Conservation (phyloP, 2,329 filamentous ascomycete species). For the Penicillium sp. region DNA sequence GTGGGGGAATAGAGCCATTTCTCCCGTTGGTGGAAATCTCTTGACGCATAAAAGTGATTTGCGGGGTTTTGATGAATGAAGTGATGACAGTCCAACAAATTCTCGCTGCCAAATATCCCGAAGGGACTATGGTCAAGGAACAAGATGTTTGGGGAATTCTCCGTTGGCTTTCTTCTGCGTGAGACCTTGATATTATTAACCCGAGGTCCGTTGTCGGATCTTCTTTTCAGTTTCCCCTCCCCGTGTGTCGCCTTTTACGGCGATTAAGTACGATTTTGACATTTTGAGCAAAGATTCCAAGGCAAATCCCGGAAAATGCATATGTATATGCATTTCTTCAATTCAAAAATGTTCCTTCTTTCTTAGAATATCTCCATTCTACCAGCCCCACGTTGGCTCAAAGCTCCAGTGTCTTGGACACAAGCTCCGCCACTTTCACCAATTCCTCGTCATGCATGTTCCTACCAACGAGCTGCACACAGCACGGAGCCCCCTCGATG, state of each 20-base stretch:
- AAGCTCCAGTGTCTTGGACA: background rate
- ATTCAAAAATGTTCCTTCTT: background rate
- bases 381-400: background rate
- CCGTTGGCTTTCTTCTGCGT: background rate
- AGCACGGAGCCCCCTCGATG: slow-evolving; percentile 1
- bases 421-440: background rate
- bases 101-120: background rate
- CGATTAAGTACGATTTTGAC: too few species aligned
- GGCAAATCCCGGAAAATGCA: background rate
- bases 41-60: background rate
- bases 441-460: slow-evolving; percentile 4
- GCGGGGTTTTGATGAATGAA: background rate
- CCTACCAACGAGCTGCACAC: background rate
- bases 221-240: background rate
- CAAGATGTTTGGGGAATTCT: background rate
- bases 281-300: background rate
- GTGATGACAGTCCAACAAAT: background rate
- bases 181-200: background rate
- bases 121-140: background rate
- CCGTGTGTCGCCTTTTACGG: background rate
- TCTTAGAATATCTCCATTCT: background rate
- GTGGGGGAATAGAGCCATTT: too few species aligned
- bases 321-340: background rate
- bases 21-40: background rate
- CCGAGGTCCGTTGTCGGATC: background rate